phyloP scores from a whole-genome alignment of 805 yeast genomes.

The Zygosaccharomyces kombuchaensis region DNA sequence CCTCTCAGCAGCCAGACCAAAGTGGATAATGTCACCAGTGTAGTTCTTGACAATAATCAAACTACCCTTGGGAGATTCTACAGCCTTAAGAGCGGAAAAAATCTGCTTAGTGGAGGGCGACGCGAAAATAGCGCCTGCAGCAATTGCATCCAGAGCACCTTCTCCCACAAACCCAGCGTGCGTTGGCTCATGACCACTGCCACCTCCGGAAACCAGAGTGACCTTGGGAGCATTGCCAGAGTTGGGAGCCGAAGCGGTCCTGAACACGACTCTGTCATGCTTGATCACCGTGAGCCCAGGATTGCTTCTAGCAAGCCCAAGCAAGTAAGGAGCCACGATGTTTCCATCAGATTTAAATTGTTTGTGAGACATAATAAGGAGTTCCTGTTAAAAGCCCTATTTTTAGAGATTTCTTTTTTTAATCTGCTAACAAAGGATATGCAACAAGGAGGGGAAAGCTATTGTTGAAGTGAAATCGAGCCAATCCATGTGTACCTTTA shows the following conservation, averaged over 20 bases:
- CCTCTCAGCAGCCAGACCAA: conserved; percentile 86
- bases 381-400: neutral
- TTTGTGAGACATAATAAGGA: conserved; percentile 15
- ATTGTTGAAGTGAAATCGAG: too few relatives aligned
- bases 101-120: conserved; percentile 91
- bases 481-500: too few relatives aligned
- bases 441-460: too few relatives aligned
- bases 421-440: neutral
- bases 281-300: conserved; percentile 33
- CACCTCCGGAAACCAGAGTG: conserved; percentile 82
- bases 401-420: too few relatives aligned
- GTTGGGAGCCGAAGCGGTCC: conserved; percentile 40
- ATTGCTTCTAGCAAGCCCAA: conserved; percentile 19
- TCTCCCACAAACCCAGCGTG: conserved; percentile 90
- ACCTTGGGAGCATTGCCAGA: conserved; percentile 58
- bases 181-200: conserved; percentile 93
- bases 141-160: conserved; percentile 80
- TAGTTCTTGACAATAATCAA: conserved; percentile 82
- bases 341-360: conserved; percentile 21
- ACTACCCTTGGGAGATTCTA: conserved; percentile 48
- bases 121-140: conserved; percentile 84
- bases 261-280: conserved; percentile 38
- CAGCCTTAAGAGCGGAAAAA: conserved; percentile 51
- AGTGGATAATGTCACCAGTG: conserved; percentile 91
- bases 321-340: conserved; percentile 18